Evolutionary conservation across 441 rosid genomes (phyloP).

Genomic region (Eutrema salsugineum): DNA sequence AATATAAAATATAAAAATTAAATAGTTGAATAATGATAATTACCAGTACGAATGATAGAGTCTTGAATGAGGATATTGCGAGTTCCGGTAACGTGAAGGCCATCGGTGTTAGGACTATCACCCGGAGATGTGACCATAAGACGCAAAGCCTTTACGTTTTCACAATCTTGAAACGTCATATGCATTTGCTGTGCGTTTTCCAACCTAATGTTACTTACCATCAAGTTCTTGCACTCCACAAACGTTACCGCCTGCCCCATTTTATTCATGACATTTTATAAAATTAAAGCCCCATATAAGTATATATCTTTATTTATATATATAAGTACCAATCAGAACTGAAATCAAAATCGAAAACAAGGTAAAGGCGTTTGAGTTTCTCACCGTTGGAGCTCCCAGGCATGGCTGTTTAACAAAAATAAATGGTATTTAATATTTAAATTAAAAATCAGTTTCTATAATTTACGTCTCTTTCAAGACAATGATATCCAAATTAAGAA

Average conservation of each 20-base stretch:
- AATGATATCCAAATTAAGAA: background rate
- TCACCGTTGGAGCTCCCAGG: slow-evolving; percentile 75
- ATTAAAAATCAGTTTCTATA: background rate
- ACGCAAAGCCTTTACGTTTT: slow-evolving; percentile 50
- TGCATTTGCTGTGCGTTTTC: slow-evolving; percentile 85
- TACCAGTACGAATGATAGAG: slow-evolving; percentile 64
- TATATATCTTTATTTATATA: too few relatives aligned
- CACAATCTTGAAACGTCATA: slow-evolving; percentile 47
- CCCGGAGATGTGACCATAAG: slow-evolving; percentile 60
- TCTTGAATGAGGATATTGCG: slow-evolving; percentile 59
- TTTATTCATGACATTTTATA: background rate
- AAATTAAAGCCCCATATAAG: background rate
- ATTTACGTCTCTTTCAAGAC: background rate
- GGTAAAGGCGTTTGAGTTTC: slow-evolving; percentile 14
- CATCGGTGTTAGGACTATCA: slow-evolving; percentile 91
- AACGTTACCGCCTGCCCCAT: slow-evolving; percentile 68
- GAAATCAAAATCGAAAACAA: background rate
- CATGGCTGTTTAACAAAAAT: slow-evolving; percentile 60
- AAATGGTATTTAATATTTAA: background rate
- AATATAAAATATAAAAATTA: too few relatives aligned
- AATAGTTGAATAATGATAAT: too few relatives aligned
- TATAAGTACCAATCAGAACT: background rate
- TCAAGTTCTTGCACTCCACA: slow-evolving; percentile 45
- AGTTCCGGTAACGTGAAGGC: slow-evolving; percentile 72
- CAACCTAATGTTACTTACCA: slow-evolving; percentile 47